Evolutionary conservation across 345 rosid genomes (phyloP), one percentile per base, ranked within the genome.

Genomic region (Euclidium syriacum): DNA sequence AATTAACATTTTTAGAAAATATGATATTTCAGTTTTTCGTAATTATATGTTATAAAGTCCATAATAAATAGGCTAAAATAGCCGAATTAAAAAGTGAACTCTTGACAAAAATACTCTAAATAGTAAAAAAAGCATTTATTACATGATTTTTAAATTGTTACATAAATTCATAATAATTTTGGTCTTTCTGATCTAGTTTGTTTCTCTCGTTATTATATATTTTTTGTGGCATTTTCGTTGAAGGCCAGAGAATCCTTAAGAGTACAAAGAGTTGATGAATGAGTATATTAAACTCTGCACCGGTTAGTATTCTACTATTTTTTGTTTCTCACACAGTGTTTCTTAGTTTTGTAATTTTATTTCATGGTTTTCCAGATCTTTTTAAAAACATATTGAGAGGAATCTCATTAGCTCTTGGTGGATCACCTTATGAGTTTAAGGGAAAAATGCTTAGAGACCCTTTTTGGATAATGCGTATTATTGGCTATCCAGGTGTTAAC

Each of bases 381-480:
- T 87, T 90, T 24, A 81, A 77, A 54, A 84, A 81, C 48, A 84
- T 87, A 25, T 63, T 84, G 82, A 68, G 79, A 10, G 88, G 91
- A 40, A 82, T 83, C 7, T 78, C 85, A 43, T 38, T 87, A 15
- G 91, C 87, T 49, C 62, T 84, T 58, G 79, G 83, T 27, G 81
- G 86, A 62, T 78, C 79, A 63, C 79, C 79, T 1, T 43, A 73
- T 54, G 87, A 71, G 43, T 81, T 87, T 70, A 85, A 84, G 77
- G 85, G 88, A 32, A 68, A 79, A 51, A 79, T 52, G 58, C 83
- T 74, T 4, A 83, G 86, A 52, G 83, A 87, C 63, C 76, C 95
- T 24, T 87, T 84, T 80, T 87, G 95, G 88, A 86, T 81, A 48
- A 10, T 62, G 54, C 86, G 86, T 15, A 74, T 87, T 35, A 77